Evolutionary conservation across 2,329 filamentous ascomycete species (phyloP), one percentile per base, ranked within the genome.

Genomic region (Neopestalotiopsis sp.): DNA sequence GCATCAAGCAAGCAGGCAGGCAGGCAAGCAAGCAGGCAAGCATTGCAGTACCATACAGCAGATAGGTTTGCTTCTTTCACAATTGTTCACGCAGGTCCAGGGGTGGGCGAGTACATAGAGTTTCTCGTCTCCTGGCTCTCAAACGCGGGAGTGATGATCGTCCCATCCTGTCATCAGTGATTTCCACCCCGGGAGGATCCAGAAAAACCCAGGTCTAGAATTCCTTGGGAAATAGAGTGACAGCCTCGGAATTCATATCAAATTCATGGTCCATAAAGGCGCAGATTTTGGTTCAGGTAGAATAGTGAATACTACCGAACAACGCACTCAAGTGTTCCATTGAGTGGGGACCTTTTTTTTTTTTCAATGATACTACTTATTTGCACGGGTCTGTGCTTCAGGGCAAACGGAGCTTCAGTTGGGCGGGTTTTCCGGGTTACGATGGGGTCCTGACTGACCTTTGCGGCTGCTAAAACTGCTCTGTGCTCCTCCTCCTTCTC

Each of bases 121-220:
- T 64, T 28, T 64, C 38, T 24, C 14, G 61, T 34, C 38, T 64
- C 61, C 40, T 49, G 3, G 40, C 10, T 49, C 34, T 64, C 61
- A 45, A 49, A 64, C 61, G 42, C 61, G 61, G 61, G 42, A 64
- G 40, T 28, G 38, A 13, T 45, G 61, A 64, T 49, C 61, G 24
- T 28, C 40, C 12, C n/a, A 64, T 64, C 61, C 61, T 49, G 40
- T 64, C 61, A 64, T 64, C 61, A 45, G 20, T 20, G 20, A 17
- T 40, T 28, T 28, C 24, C 24, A 28, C 32, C 59, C 32, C 30
- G 59, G 14, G 34, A 28, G 24, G 24, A 28, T 10, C 59, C 32
- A 59, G 20, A 30, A 30, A 62, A 34, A 28, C 24, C 24, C 24
- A 28, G 45, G 45, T 52, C 45, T 52, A 52, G 45, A 52, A 52